Conservation (phyloP, 1,139 yeast species). For the Geotrichum aggregatum region DNA sequence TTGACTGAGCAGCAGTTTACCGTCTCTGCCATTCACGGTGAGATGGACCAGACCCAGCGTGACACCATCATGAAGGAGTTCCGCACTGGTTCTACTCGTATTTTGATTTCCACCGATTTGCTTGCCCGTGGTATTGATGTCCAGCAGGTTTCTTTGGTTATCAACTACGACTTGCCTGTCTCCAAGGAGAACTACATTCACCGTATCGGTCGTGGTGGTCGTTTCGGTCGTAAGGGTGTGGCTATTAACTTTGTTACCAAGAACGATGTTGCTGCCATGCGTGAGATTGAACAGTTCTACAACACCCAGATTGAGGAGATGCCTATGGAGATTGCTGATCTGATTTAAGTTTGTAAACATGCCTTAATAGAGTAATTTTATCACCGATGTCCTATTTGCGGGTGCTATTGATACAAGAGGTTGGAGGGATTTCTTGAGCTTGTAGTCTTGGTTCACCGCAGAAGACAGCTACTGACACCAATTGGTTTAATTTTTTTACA, state of each 20-base stretch:
- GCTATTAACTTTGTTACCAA: conserved; percentile 83
- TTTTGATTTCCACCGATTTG: conserved; percentile 88
- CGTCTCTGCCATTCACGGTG: conserved; percentile 94
- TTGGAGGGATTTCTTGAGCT: too few species aligned
- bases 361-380: background rate
- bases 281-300: conserved; percentile 73
- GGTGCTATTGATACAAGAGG: too few species aligned
- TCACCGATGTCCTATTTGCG: too few species aligned
- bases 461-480: too few species aligned
- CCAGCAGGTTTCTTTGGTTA: conserved; percentile 89
- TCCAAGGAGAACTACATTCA: conserved; percentile 89
- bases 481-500: too few species aligned
- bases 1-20: conserved; percentile 78
- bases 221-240: conserved; percentile 94
- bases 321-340: conserved; percentile 71
- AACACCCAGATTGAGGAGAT: conserved; percentile 75
- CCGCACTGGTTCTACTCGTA: conserved; percentile 55
- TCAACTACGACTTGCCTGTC: conserved; percentile 83
- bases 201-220: conserved; percentile 90
- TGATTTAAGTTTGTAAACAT: conserved; percentile 28
- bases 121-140: conserved; percentile 99
- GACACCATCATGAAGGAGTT: conserved; percentile 82
- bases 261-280: conserved; percentile 57
- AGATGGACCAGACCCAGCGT: conserved; percentile 91
- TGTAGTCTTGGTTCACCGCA: too few species aligned